Base-by-base conservation (phyloP, 768 basidiomycete genomes). In the Cystobasidium tubakii region DNA sequence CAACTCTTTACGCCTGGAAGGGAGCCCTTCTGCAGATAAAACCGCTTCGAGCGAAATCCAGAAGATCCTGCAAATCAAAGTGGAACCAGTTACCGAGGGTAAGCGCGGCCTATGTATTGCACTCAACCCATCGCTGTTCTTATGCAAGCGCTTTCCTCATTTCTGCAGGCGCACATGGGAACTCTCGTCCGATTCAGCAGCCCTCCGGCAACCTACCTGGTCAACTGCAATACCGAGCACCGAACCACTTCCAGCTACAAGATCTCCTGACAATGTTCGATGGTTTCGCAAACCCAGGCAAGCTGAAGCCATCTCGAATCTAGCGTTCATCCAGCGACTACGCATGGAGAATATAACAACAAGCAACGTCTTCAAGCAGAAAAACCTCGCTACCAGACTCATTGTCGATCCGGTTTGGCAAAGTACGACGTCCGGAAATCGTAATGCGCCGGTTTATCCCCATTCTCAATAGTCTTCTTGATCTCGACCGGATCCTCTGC, bases 401-500 rank as follows among this genome's bases (percentile, higher is more conserved):
- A 12, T 6, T 15, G 15, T 3, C 57, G 57, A 34, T 34, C 33
- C 3, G 57, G 33, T 23, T 60, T 71, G 67, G 88, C 86, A 76
- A 92, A 92, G 80, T 91, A 95, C 79, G 92, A 91, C 76, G 89
- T 87, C 67, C 91, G 84, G 80, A 98, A 98, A 77, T 90, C 88
- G 76, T 86, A 88, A 81, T 98, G 94, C 0, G 92, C 93, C 1
- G 94, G 93, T 36, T 79, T 19, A 15, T 87, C 79, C 78, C 86
- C 88, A 21, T 77, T 78, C 0, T 23, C 75, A 19, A 42, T 73
- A 12, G 62, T n/a, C 0, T 75, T 74, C 29, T 27, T 27, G 34
- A 25, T 50, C 23, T 46, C 62, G 31, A 27, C 23, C 34, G 53
- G 66, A n/a, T n/a, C 71, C 33, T 78, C 73, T 17, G 63, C 66